Evolutionary conservation across 257 asterid genomes (phyloP), one percentile per base, ranked within the genome.

Genomic region (Penstemon eatonii): DNA sequence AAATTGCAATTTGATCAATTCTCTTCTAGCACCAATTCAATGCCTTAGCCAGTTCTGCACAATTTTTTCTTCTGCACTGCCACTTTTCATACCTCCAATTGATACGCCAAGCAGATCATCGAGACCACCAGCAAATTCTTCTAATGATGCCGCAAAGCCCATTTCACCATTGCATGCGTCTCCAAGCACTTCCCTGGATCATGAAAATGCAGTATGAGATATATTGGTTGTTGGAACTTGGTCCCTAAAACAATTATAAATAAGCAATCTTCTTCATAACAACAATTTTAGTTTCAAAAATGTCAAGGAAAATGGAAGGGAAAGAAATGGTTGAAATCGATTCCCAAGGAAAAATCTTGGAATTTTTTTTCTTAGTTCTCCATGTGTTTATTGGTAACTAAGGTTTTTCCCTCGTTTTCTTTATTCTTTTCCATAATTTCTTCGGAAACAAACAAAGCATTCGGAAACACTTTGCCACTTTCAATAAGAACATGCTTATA

Each of bases 31-130:
- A 56, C 42, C 46, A 47, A 60, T 60, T 45, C 19, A 42, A 53
- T 25, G 9, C 45, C 46, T 58, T 40, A 37, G 45, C 8, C 39
- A 51, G 38, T 70, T 40, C 40, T 2, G 41, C 44, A 40, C 37
- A 49, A 43, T 37, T 40, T 44, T 42, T 49, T 66, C 18, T 12
- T 57, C 67, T 41, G 54, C 62, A 65, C 10, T 42, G 41, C 46
- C 73, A 75, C 55, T 65, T 69, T 25, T 57, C 60, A 53, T 75
- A 88, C 97, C 99, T 85, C 99, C 99, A 5, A 93, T 75, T 6
- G 99, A 88, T 53, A 90, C 95, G 8, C 97, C 91, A 44, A 93
- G 82, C 69, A 95, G 96, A 76, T 93, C 99, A 69, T 93, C 99
- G 59, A 83, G 88, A 66, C 91, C 96, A 73, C 96, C 99, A 69